Conservation (phyloP, 768 basidiomycete genomes). For the Mycena amicta region DNA sequence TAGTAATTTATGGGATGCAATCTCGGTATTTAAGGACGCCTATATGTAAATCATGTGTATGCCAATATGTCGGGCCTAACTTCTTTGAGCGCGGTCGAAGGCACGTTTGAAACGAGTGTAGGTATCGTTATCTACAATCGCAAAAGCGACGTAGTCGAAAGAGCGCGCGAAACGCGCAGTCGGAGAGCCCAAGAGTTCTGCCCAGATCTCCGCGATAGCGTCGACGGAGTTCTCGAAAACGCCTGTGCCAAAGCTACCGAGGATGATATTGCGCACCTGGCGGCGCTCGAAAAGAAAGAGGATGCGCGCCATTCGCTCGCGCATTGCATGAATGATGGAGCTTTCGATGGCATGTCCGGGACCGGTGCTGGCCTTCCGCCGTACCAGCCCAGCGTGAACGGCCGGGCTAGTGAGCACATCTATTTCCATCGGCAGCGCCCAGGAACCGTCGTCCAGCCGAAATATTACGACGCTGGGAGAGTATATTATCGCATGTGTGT, state of each 20-base stretch:
- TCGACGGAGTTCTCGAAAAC: conserved; percentile 52
- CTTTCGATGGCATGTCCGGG: background rate
- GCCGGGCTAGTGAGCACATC: conserved; percentile 75
- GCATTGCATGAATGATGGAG: conserved; percentile 37
- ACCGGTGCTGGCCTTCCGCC: conserved; percentile 22
- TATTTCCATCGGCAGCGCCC: conserved; percentile 57
- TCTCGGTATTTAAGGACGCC: too few species aligned
- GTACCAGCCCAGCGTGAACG: conserved; percentile 63
- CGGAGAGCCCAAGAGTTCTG: conserved; percentile 42
- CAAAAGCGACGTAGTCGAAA: conserved; percentile 55
- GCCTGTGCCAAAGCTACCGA: conserved; percentile 62
- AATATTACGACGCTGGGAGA: conserved; percentile 66
- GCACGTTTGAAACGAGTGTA: conserved; percentile 25
- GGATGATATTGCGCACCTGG: conserved; percentile 45
- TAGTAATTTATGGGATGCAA: background rate
- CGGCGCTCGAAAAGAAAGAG: conserved; percentile 51
- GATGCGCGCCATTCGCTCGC: conserved; percentile 57
- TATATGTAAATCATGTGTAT: too few species aligned
- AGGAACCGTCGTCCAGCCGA: conserved; percentile 62
- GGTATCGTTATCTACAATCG: conserved; percentile 49
- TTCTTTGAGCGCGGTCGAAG: conserved; percentile 12
- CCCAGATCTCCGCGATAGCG: conserved; percentile 53
- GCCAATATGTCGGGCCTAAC: too few species aligned
- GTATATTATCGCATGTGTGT: conserved; percentile 80
- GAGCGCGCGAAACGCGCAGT: conserved; percentile 44